Conservation (phyloP, 1,284 basidiomycete genomes). For the Cryptococcus jaspeensis region DNA sequence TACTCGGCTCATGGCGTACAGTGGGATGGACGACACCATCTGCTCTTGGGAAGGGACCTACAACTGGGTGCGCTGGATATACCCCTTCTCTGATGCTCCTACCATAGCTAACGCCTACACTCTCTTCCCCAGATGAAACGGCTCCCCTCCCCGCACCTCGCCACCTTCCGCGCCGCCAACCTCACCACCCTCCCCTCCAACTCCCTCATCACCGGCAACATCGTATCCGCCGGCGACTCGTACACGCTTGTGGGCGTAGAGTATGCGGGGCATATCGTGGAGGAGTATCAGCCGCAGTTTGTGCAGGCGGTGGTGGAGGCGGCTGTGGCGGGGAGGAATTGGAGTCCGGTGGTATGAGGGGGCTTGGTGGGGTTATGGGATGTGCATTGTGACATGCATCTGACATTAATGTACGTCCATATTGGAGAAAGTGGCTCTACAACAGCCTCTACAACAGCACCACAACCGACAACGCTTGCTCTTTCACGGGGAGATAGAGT, state of each 20-base stretch:
- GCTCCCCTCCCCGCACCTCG: conserved; percentile 3
- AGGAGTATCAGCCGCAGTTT: neutral
- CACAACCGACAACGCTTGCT: too few species aligned
- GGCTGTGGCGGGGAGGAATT: neutral
- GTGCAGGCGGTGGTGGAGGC: neutral
- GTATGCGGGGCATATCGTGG: conserved; percentile 11
- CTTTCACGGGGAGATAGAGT: too few species aligned
- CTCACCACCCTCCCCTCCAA: neutral
- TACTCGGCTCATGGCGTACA: conserved; percentile 7
- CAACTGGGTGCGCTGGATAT: conserved; percentile 8
- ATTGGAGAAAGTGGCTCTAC: too few species aligned
- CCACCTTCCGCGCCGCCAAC: conserved; percentile 1
- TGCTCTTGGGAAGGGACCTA: conserved; percentile 1
- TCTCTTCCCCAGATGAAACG: conserved; percentile 8
- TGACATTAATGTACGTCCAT: too few species aligned
- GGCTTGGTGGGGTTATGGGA: too few species aligned
- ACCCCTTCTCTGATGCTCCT: neutral
- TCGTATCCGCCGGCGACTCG: conserved; percentile 4
- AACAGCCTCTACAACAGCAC: too few species aligned
- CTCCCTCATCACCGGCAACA: conserved; percentile 2
- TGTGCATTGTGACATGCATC: too few species aligned
- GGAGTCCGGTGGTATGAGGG: too few species aligned
- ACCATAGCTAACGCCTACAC: neutral
- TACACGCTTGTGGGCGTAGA: neutral
- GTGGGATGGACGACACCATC: conserved; percentile 13